phyloP scores from a whole-genome alignment of 1,139 yeast genomes.

The Yamadazyma triangularis region DNA sequence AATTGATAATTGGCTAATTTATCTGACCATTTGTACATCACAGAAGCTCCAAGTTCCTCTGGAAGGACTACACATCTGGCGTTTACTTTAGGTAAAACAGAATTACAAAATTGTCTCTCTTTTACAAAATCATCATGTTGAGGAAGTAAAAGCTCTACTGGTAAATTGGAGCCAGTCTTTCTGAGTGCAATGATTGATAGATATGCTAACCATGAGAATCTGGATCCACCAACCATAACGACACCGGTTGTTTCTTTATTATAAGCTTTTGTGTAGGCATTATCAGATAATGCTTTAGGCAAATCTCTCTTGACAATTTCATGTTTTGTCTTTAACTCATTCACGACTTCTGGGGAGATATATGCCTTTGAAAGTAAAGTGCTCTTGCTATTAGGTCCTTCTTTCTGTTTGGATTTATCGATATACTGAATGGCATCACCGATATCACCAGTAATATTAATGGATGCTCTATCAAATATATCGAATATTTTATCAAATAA shows the following conservation, averaged over 20 bases:
- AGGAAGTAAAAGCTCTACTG: constrained; percentile 38
- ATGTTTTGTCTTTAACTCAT: constrained; percentile 25
- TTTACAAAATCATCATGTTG: constrained; percentile 25
- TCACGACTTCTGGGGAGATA: constrained; percentile 18
- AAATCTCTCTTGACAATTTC: constrained; percentile 16
- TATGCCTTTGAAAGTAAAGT: constrained; percentile 26
- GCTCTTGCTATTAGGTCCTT: constrained; percentile 23
- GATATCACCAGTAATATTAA: constrained; percentile 12
- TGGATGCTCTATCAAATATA: constrained; percentile 14
- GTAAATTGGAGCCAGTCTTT: constrained; percentile 31
- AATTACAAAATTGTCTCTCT: constrained; percentile 24
- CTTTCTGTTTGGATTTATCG: constrained; percentile 18
- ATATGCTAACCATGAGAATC: constrained; percentile 37
- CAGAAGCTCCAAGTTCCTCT: constrained; percentile 30
- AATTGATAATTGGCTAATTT: constrained; percentile 33
- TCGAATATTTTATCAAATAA: constrained; percentile 21
- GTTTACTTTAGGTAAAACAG: constrained; percentile 19
- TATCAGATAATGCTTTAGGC: constrained; percentile 20
- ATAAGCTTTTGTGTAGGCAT: constrained; percentile 21
- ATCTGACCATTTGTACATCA: constrained; percentile 26
- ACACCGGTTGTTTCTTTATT: constrained; percentile 26
- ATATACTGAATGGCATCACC: constrained; percentile 20
- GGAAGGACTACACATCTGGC: constrained; percentile 33
- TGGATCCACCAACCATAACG: constrained; percentile 37
- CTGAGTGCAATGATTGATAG: constrained; percentile 30